These are phyloP conservation scores for Leptographium radiaticola DNA, from an alignment of 2,329 filamentous ascomycete species.

Conservation along the genomic window DNA sequence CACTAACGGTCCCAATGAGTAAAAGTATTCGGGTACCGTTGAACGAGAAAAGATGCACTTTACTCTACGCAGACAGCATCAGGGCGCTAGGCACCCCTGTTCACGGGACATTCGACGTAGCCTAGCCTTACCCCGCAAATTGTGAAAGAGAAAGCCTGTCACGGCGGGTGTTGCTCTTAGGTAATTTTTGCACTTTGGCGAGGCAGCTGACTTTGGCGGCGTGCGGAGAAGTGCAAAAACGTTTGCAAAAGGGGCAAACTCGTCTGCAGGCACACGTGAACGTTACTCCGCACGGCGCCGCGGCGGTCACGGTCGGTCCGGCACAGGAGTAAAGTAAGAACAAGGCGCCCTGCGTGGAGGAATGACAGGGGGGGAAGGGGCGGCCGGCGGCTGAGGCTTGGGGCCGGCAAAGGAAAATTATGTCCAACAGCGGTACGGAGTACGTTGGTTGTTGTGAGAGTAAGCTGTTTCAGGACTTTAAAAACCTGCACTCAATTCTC, in stretches of 20 bases:
- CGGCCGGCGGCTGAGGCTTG: too few species aligned
- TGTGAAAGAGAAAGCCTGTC: not conserved
- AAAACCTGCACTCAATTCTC: too few species aligned
- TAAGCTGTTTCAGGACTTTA: too few species aligned
- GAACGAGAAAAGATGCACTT: not conserved
- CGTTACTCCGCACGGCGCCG: not conserved
- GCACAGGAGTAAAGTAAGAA: not conserved
- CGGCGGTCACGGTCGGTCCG: not conserved
- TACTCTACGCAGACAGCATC: not conserved
- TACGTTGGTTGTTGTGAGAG: too few species aligned
- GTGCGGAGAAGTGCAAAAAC: not conserved
- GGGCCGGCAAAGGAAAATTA: too few species aligned
- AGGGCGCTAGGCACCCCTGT: not conserved
- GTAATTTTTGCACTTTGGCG: not conserved
- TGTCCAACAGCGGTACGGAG: too few species aligned
- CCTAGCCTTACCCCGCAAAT: constrained; percentile 1
- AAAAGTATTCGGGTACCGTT: too few species aligned
- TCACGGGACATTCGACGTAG: not conserved
- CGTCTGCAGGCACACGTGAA: not conserved
- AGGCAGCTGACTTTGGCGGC: not conserved
- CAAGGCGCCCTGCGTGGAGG: too few species aligned
- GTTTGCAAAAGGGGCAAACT: too few species aligned
- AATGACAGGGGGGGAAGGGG: too few species aligned
- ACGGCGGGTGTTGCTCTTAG: not conserved
- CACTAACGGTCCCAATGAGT: too few species aligned